Base-by-base conservation (phyloP, 768 basidiomycete genomes). In the Leccinum variicolor region DNA sequence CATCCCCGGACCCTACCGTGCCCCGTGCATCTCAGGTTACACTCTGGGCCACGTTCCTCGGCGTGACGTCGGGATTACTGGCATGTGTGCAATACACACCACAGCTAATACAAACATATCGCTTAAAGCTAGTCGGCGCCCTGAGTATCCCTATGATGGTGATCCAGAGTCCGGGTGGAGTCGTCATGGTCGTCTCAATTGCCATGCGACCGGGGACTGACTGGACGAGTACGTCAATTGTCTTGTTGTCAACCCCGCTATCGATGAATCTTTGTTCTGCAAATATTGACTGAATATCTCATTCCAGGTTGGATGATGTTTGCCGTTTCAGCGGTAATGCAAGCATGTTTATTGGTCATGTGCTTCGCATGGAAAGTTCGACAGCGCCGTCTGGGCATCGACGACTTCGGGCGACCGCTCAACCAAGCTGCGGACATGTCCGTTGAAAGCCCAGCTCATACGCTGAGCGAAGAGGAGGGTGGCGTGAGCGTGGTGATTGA, bases 61-160 rank as follows among this genome's bases (percentile, higher is more conserved):
- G 97, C 8, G 75, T 98, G 23, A 81, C 85, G 2, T 88, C 92
- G 2, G 88, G 92, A 3, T 36, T 86, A 1, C 81, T 97, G 6
- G 89, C 94, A 1, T 83, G 84, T 4, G 74, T 90, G 6, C 95
- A 99, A 72, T 99, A 98, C 59, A 80, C 86, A 0, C 95, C 96
- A 0, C 95, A 97, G 70, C 77, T 99, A 25, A 62, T 82, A 13
- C 84, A 87, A 59, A 98, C 95, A 1, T 97, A 88, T 64, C 76
- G 75, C 5, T 72, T 81, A 29, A 89, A 86, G 66, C 81, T 96
- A 13, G 94, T 98, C 9, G 96, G 96, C 3, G 93, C 94, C 0
- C 77, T 98, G 15, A 94, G 92, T 66, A 90, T 99, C 56, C 89
- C 90, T 1, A 98, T 93, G 85, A 98, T 99, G 96, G 75, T 84